Evolutionary conservation across 495 filamentous ascomycete genomes (phyloP).

Genomic region (Penicilliopsis zonata): DNA sequence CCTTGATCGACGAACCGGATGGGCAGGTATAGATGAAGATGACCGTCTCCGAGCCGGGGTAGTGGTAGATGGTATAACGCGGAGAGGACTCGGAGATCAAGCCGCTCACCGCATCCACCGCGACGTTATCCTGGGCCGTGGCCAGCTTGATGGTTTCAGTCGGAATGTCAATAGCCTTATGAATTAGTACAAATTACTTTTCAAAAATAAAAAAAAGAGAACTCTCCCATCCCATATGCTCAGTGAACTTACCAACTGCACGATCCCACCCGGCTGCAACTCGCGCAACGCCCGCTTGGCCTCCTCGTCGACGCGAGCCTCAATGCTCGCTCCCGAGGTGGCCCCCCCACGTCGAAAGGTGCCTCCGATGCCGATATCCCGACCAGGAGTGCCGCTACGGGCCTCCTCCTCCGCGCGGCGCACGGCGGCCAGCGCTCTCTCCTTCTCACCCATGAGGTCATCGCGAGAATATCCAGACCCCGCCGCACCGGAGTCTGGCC

Average conservation of each 20-base stretch:
- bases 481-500: constrained; percentile 2
- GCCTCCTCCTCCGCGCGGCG: constrained; percentile 72
- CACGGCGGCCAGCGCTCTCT: constrained; percentile 64
- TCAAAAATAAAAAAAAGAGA: constrained; percentile 5
- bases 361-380: constrained; percentile 41
- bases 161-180: constrained; percentile 46
- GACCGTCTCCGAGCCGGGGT: constrained; percentile 49
- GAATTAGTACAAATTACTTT: constrained; percentile 3
- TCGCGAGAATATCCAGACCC: constrained; percentile 18
- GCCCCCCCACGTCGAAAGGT: constrained; percentile 47
- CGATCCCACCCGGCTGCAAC: constrained; percentile 47
- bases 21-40: constrained; percentile 96
- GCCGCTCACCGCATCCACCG: constrained; percentile 37
- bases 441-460: constrained; percentile 81
- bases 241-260: constrained; percentile 60
- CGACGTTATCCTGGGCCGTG: constrained; percentile 35
- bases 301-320: constrained; percentile 56
- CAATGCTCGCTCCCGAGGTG: constrained; percentile 43
- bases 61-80: constrained; percentile 83
- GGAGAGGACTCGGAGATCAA: constrained; percentile 74
- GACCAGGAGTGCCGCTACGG: constrained; percentile 52
- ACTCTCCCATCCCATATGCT: neutral
- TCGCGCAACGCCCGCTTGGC: constrained; percentile 53
- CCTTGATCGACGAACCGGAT: constrained; percentile 66
- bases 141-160: constrained; percentile 72